Evolutionary conservation across 164 flowering plant genomes (phyloP).

Genomic region (Aristolochia californica): DNA sequence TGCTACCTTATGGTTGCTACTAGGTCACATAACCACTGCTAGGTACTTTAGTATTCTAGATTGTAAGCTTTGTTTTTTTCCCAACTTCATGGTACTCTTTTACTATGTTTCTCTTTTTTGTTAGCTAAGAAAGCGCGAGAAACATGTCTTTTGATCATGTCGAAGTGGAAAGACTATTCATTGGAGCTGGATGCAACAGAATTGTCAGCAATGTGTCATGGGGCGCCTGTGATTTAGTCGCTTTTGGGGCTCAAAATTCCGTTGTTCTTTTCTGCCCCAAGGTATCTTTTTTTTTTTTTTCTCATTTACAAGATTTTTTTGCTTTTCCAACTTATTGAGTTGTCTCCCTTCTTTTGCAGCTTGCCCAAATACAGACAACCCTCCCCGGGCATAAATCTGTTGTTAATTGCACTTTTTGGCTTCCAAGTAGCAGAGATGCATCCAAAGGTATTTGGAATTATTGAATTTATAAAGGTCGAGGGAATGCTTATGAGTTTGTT

Average conservation of each 20-base stretch:
- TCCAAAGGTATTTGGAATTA: slow-evolving; percentile 43
- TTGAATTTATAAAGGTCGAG: too few relatives aligned
- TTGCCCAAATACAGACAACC: slow-evolving; percentile 73
- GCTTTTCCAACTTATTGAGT: background rate
- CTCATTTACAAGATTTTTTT: background rate
- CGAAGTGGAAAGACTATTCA: slow-evolving; percentile 49
- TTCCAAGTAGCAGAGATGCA: slow-evolving; percentile 68
- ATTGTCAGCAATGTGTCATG: slow-evolving; percentile 86
- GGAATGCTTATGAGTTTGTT: background rate
- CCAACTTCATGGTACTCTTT: too few relatives aligned
- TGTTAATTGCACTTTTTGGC: slow-evolving; percentile 87
- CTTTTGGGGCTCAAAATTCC: slow-evolving; percentile 89
- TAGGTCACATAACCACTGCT: too few relatives aligned
- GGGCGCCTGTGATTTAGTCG: slow-evolving; percentile 73
- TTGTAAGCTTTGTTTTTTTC: too few relatives aligned
- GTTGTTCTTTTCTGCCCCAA: slow-evolving; percentile 78
- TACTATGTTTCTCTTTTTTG: background rate
- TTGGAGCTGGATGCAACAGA: slow-evolving; percentile 94
- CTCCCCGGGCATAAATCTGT: slow-evolving; percentile 84
- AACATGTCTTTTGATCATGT: slow-evolving; percentile 2
- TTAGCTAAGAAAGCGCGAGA: background rate
- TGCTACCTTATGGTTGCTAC: too few relatives aligned
- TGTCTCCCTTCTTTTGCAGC: slow-evolving; percentile 24
- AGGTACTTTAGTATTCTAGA: too few relatives aligned
- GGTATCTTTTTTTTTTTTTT: slow-evolving; percentile 17